Evolutionary conservation across 2,329 filamentous ascomycete species (phyloP).

Genomic region (Penicillium sp.): DNA sequence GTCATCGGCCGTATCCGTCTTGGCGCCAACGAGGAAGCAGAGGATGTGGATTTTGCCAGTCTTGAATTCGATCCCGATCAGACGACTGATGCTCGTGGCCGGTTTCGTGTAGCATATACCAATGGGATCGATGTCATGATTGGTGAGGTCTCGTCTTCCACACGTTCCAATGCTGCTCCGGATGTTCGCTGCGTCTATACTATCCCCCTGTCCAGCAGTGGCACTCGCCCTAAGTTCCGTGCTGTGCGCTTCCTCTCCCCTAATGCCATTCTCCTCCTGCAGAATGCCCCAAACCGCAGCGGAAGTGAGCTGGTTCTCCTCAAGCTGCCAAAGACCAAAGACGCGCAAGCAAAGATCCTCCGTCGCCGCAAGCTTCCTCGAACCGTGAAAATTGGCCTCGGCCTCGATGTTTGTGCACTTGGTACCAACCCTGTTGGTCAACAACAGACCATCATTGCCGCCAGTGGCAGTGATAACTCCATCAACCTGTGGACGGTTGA

Average conservation of each 20-base stretch:
- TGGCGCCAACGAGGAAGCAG: slow-evolving; percentile 52
- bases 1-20: slow-evolving; percentile 56
- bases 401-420: slow-evolving; percentile 74
- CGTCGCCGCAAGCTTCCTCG: slow-evolving; percentile 62
- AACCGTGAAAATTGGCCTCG: slow-evolving; percentile 71
- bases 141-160: slow-evolving; percentile 57
- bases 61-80: slow-evolving; percentile 25
- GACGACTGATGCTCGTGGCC: slow-evolving; percentile 16
- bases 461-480: slow-evolving; percentile 76
- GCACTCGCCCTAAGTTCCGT: slow-evolving; percentile 51
- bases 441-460: slow-evolving; percentile 76
- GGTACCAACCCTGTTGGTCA: slow-evolving; percentile 59
- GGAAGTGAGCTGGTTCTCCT: slow-evolving; percentile 59
- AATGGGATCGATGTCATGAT: slow-evolving; percentile 73
- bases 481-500: slow-evolving; percentile 78
- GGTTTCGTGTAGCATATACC: slow-evolving; percentile 76
- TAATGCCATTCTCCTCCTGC: slow-evolving; percentile 54
- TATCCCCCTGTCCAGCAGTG: slow-evolving; percentile 40
- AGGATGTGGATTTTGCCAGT: slow-evolving; percentile 45
- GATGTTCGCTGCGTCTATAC: slow-evolving; percentile 39
- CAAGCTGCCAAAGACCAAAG: slow-evolving; percentile 17
- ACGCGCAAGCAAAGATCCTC: slow-evolving; percentile 45
- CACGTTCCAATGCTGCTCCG: slow-evolving; percentile 42
- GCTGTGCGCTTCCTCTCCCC: slow-evolving; percentile 58
- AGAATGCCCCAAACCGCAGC: slow-evolving; percentile 55